A percentile compares a stretch with the other conserved stretches of the same genome.
Evolutionary conservation across 495 filamentous ascomycete genomes (phyloP).

Genomic region (Barbatosphaeria neglecta): DNA sequence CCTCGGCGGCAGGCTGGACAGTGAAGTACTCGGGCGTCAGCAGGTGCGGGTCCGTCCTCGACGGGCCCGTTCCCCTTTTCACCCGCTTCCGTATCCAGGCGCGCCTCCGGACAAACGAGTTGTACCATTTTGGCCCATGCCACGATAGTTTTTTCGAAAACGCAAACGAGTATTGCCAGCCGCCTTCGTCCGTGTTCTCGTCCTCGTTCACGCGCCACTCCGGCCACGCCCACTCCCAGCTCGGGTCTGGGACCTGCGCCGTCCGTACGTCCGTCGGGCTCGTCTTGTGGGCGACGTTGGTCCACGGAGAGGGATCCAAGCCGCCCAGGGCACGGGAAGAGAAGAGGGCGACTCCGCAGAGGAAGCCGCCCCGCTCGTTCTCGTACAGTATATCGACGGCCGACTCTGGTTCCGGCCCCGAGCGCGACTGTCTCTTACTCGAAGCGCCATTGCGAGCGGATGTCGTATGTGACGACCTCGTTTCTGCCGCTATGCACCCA

Average conservation of each 20-base stretch:
- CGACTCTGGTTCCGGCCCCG: constrained; percentile 27
- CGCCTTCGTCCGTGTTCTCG: constrained; percentile 71
- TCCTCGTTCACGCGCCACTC: constrained; percentile 91
- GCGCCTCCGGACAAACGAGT: constrained; percentile 79
- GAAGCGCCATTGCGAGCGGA: neutral
- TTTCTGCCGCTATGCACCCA: neutral
- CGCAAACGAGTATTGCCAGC: constrained; percentile 90
- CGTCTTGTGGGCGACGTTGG: constrained; percentile 56
- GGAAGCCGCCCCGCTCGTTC: constrained; percentile 74
- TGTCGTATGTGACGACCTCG: neutral
- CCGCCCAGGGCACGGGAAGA: constrained; percentile 76
- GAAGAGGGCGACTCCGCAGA: constrained; percentile 84
- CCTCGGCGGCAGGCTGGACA: constrained; percentile 42
- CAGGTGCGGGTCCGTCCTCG: constrained; percentile 40
- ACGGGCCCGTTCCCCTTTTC: constrained; percentile 38
- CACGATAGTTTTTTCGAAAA: constrained; percentile 68
- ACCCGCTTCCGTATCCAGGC: constrained; percentile 81
- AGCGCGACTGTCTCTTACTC: neutral
- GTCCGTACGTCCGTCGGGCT: constrained; percentile 80
- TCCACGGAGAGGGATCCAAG: constrained; percentile 79
- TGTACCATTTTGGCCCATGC: constrained; percentile 88
- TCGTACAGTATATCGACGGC: constrained; percentile 87
- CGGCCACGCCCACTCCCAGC: constrained; percentile 93
- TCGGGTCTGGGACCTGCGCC: constrained; percentile 87
- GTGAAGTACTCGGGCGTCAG: constrained; percentile 82